phyloP scores from a whole-genome alignment of 768 basidiomycete species.

The Mycena capillaripes region DNA sequence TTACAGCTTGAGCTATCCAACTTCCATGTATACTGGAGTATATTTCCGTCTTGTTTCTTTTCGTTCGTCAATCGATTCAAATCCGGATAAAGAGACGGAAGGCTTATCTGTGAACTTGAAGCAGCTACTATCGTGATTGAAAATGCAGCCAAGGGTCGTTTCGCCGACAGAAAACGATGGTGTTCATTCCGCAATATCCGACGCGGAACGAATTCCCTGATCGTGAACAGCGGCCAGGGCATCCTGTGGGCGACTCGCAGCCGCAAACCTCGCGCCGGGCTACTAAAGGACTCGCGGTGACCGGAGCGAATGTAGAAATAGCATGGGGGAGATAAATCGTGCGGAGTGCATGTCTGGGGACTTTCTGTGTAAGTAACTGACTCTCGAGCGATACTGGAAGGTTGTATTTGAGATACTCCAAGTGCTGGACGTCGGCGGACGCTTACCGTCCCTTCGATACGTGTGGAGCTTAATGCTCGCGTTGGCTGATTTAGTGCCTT shows the following conservation, averaged over 20 bases:
- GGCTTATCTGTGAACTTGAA: slow-evolving; percentile 25
- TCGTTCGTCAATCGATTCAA: too few relatives aligned
- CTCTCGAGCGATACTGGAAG: too few relatives aligned
- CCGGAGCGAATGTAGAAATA: slow-evolving; percentile 3
- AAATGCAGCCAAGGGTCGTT: slow-evolving; percentile 3
- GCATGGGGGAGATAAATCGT: slow-evolving; percentile 11
- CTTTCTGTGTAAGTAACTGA: too few relatives aligned
- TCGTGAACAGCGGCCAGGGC: slow-evolving; percentile 24
- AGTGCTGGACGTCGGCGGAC: too few relatives aligned
- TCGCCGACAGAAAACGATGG: background rate
- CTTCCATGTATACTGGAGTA: too few relatives aligned
- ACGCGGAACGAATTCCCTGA: slow-evolving; percentile 1
- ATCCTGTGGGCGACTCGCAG: slow-evolving; percentile 28
- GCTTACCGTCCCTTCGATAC: too few relatives aligned
- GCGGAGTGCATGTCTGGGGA: slow-evolving; percentile 2
- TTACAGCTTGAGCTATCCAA: too few relatives aligned
- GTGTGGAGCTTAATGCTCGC: too few relatives aligned
- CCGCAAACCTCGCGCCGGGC: slow-evolving; percentile 10
- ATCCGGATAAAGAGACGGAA: too few relatives aligned
- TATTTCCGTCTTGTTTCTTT: too few relatives aligned
- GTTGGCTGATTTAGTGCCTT: too few relatives aligned
- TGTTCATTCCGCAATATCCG: slow-evolving; percentile 21
- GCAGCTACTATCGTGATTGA: slow-evolving; percentile 16
- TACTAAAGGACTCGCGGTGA: slow-evolving; percentile 9
- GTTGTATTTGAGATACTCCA: too few relatives aligned